Base-by-base conservation (phyloP, 352 stramenopile genomes). In the Phytophthora foliorum region DNA sequence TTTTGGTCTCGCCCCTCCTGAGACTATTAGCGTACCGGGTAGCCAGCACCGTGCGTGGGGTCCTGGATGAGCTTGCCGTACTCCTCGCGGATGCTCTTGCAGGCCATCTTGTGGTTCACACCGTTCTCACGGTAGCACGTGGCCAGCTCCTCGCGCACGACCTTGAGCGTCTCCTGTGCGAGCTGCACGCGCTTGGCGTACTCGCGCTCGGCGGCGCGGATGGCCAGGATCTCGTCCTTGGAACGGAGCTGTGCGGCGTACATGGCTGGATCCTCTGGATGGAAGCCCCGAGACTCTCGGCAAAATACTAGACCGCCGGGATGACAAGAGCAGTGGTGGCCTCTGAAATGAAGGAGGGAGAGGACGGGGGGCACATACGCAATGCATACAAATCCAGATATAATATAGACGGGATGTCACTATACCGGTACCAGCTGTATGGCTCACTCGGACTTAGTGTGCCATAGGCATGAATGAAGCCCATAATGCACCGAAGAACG, bases 41-140 rank as follows among this genome's bases (percentile, higher is more conserved):
- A 75, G 19, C 87, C 87, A 67, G 78, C 85, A 46, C 86, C 86
- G 51, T 91, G 82, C 53, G 87, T 92, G 38, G 89, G 89, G 75
- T 96, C 89, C 60, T 81, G 84, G 57, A 96, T 78, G 42, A 96
- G 84, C 61, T 78, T 86, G 46, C 72, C 86, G 69, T 96, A 96
- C 75, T 96, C 85, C 57, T 96, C 86, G 53, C 89, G 87, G 49
- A 96, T 60, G 21, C 58, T 65, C 74, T 94, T 94, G 85, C 89
- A 96, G 22, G 82, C 84, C 58, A 94, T 89, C 68, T 90, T 92
- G 86, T 96, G 89, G 81, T 96, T 96, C 49, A 96, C 85, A 61
- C 89, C 89, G 74, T 94, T 81, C 73, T 96, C 88, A 67, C 93
- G 90, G 80, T 96, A 96, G 76, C 89, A 96, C 58, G 86, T 85